These are phyloP conservation scores for Aegilops tauschii DNA, from an alignment of 176 grass and related monocot species.

Conservation along the genomic window DNA sequence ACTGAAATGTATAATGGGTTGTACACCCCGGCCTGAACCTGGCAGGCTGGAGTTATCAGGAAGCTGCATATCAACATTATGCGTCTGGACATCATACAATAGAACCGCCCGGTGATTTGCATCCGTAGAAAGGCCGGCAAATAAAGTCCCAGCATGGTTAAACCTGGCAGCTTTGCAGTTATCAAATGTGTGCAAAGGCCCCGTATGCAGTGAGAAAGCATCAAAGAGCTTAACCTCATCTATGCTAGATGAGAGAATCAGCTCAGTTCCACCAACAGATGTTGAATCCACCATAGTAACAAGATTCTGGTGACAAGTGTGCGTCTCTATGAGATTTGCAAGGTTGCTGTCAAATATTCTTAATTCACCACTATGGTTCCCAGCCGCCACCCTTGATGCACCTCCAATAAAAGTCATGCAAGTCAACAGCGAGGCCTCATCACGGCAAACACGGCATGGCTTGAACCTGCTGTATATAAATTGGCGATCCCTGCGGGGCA, in stretches of 20 bases:
- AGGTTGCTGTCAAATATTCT: constrained; percentile 91
- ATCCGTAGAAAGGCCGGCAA: constrained; percentile 77
- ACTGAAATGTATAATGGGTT: constrained; percentile 95
- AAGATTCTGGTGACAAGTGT: constrained; percentile 63
- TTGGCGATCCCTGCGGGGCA: constrained; percentile 81
- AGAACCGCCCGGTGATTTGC: constrained; percentile 50
- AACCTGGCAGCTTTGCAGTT: constrained; percentile 84
- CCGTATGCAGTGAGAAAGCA: constrained; percentile 51
- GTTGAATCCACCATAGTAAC: constrained; percentile 71
- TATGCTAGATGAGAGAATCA: constrained; percentile 74
- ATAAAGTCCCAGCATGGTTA: constrained; percentile 64
- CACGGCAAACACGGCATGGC: constrained; percentile 82
- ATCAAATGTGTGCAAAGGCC: constrained; percentile 83
- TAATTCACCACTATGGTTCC: constrained; percentile 77
- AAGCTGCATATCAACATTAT: constrained; percentile 50
- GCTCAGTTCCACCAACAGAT: constrained; percentile 48
- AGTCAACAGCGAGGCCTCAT: constrained; percentile 71
- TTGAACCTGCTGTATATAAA: constrained; percentile 98
- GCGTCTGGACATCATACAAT: constrained; percentile 85
- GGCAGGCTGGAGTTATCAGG: constrained; percentile 57
- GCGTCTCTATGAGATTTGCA: constrained; percentile 71
- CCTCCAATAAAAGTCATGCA: constrained; percentile 89
- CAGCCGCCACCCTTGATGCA: constrained; percentile 76
- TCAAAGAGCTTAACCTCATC: constrained; percentile 91
- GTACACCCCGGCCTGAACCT: constrained; percentile 46